Conservation (phyloP, 257 asterid genomes). For the Thymus mandschuricus region DNA sequence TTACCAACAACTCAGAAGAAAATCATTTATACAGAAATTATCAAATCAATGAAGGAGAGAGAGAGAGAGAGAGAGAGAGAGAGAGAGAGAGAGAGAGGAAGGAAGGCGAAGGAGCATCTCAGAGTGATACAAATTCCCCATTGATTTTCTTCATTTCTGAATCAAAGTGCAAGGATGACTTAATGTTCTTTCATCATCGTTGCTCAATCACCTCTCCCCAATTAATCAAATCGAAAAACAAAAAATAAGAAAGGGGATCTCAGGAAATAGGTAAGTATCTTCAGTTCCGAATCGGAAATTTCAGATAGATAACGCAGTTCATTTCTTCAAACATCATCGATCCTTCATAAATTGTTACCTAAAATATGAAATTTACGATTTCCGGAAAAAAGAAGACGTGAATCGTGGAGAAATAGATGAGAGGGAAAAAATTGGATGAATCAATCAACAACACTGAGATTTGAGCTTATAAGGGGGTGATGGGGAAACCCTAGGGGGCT, state of each 20-base stretch:
- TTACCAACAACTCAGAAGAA: not conserved
- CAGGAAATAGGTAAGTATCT: slow-evolving; percentile 45
- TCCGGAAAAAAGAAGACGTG: not conserved
- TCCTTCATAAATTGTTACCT: slow-evolving; percentile 27
- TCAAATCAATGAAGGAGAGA: not conserved
- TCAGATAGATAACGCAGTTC: slow-evolving; percentile 84
- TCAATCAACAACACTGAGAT: not conserved
- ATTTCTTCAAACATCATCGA: slow-evolving; percentile 45
- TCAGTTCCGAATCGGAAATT: slow-evolving; percentile 47
- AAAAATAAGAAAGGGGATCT: slow-evolving; percentile 33
- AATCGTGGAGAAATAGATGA: not conserved
- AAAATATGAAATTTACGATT: too few species aligned
- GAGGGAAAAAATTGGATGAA: not conserved
- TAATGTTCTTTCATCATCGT: slow-evolving; percentile 51
- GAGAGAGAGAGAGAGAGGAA: not conserved
- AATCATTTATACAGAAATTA: too few species aligned
- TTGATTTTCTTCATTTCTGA: slow-evolving; percentile 60
- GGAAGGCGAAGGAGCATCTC: slow-evolving; percentile 45
- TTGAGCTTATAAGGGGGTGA: slow-evolving; percentile 23
- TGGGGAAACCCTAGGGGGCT: slow-evolving; percentile 35
- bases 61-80: too few species aligned
- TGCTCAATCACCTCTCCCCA: slow-evolving; percentile 31
- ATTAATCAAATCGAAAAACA: not conserved
- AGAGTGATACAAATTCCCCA: slow-evolving; percentile 49
- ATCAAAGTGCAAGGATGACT: slow-evolving; percentile 94